Conservation (phyloP, 2,329 filamentous ascomycete species). For the Colletotrichum zoysiae region DNA sequence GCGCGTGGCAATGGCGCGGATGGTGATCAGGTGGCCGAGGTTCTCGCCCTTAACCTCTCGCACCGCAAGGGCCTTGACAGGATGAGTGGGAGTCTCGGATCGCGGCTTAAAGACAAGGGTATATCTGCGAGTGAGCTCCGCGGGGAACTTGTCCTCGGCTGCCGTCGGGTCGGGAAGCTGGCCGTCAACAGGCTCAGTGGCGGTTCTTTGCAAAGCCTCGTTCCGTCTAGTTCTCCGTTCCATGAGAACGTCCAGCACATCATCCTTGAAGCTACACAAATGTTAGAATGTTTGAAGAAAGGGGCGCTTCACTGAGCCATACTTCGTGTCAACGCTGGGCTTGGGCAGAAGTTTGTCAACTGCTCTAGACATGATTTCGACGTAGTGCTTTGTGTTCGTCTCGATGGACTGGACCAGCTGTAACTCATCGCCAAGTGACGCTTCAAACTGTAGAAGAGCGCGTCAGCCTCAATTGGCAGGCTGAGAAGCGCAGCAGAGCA, state of each 20-base stretch:
- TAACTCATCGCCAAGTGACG: constrained; percentile 74
- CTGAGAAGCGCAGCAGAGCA: constrained; percentile 72
- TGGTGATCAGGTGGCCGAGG: constrained; percentile 91
- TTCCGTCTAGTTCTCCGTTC: constrained; percentile 90
- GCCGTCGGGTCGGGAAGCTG: constrained; percentile 66
- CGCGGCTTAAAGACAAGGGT: constrained; percentile 96
- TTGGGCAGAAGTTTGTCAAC: constrained; percentile 88
- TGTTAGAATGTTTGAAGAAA: constrained; percentile 6
- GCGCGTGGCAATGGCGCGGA: constrained; percentile 92
- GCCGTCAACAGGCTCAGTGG: constrained; percentile 60
- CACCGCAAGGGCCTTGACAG: constrained; percentile 81
- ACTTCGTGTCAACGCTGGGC: constrained; percentile 82
- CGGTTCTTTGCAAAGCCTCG: constrained; percentile 76
- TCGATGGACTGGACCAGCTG: constrained; percentile 87
- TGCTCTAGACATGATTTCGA: constrained; percentile 89
- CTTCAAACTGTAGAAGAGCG: constrained; percentile 74
- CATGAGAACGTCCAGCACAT: constrained; percentile 97
- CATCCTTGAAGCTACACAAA: constrained; percentile 85
- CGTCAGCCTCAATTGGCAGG: constrained; percentile 52
- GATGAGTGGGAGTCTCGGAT: constrained; percentile 76
- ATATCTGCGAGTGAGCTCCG: constrained; percentile 92
- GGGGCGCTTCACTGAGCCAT: constrained; percentile 53
- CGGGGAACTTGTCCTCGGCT: constrained; percentile 85
- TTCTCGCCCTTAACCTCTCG: constrained; percentile 94
- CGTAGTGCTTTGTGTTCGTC: constrained; percentile 93